Conservation (phyloP, 208 protist genomes). For the Wallacemonas sp. region DNA sequence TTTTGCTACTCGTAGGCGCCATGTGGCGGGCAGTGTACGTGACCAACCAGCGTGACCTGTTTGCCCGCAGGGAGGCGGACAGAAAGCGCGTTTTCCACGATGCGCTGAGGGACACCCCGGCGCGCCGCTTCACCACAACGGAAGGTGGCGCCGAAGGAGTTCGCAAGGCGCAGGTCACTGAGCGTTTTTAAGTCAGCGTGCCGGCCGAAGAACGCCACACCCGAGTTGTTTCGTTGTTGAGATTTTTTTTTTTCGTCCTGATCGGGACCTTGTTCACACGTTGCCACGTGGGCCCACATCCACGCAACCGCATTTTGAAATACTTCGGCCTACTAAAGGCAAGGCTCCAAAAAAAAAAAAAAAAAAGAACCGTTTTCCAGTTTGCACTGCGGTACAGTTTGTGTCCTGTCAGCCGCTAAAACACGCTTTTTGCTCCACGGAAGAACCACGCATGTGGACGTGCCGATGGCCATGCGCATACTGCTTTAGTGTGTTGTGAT, state of each 20-base stretch:
- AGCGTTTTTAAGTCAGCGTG: background rate
- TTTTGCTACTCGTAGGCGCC: conserved; percentile 28
- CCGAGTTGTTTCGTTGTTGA: background rate
- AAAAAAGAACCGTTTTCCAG: background rate
- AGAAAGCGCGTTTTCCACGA: conserved; percentile 33
- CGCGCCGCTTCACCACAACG: conserved; percentile 47
- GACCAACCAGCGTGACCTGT: conserved; percentile 58
- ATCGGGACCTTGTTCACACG: background rate
- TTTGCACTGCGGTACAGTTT: too few species aligned
- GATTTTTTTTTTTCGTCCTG: background rate
- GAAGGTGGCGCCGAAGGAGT: conserved; percentile 31
- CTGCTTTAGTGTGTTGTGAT: background rate
- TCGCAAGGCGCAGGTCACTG: conserved; percentile 20
- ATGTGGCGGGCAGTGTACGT: conserved; percentile 59
- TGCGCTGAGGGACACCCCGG: conserved; percentile 50
- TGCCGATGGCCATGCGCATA: too few species aligned
- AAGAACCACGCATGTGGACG: too few species aligned
- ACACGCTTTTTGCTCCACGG: too few species aligned
- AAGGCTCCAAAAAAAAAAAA: background rate
- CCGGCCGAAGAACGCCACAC: too few species aligned
- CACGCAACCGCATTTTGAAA: too few species aligned
- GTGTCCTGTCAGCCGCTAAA: too few species aligned
- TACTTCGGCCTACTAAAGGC: too few species aligned
- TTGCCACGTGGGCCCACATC: background rate
- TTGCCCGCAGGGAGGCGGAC: conserved; percentile 26